phyloP scores from a whole-genome alignment of 2,329 filamentous ascomycete species.

The Penicillium freii region DNA sequence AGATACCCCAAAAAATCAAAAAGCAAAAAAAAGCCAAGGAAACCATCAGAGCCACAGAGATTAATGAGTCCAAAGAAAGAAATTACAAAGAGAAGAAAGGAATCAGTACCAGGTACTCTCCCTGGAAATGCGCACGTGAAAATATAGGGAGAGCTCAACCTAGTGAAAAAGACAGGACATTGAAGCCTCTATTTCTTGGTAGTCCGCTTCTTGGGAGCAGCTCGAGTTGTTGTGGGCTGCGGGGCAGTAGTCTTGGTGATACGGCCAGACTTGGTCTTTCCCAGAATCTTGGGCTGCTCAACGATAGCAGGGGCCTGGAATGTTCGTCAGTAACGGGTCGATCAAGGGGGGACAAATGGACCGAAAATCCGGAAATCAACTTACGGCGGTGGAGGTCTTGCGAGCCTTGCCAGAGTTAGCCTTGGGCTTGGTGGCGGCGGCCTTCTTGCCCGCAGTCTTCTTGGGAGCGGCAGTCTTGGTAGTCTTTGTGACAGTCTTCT shows the following conservation, averaged over 20 bases:
- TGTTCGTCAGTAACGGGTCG: constrained; percentile 21
- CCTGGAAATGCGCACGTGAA: constrained; percentile 27
- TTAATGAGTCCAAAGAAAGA: constrained; percentile 29
- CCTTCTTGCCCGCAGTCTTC: constrained; percentile 51
- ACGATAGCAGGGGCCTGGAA: constrained; percentile 62
- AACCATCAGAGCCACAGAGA: constrained; percentile 28
- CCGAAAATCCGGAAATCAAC: constrained; percentile 14
- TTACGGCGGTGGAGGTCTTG: constrained; percentile 48
- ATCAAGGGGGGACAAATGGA: background rate
- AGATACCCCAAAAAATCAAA: constrained; percentile 15
- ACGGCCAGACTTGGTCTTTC: constrained; percentile 83
- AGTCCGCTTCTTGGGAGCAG: constrained; percentile 49
- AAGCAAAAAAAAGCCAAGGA: constrained; percentile 17
- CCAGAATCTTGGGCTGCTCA: constrained; percentile 67
- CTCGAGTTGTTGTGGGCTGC: constrained; percentile 37
- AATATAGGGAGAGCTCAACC: constrained; percentile 17
- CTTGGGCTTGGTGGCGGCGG: constrained; percentile 52
- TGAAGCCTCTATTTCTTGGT: constrained; percentile 42
- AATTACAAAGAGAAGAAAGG: constrained; percentile 27
- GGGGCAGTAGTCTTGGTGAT: constrained; percentile 67
- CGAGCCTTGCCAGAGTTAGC: constrained; percentile 55
- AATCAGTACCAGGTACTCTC: constrained; percentile 11
- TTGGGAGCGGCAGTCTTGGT: constrained; percentile 38
- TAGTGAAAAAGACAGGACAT: constrained; percentile 17
- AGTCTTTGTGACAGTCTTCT: constrained; percentile 48